Percentiles rank a stretch among this genome's conserved stretches.
Evolutionary conservation across 2,329 filamentous ascomycete species (phyloP).

Genomic region (Aspergillus piperis): DNA sequence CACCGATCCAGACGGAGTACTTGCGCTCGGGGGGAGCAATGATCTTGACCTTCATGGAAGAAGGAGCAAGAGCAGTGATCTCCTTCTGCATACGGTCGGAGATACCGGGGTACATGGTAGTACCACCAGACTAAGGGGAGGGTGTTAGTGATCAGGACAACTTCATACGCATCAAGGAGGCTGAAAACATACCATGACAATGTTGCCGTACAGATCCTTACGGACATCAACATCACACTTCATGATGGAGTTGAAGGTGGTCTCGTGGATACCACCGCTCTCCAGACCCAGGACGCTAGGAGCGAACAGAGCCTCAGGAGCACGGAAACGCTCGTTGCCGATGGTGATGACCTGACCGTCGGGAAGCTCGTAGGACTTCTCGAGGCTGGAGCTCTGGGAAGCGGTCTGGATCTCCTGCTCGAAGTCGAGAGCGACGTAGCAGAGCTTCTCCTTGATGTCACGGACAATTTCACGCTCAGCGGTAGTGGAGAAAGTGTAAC

Average conservation of each 20-base stretch:
- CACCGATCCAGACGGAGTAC: constrained; percentile 99
- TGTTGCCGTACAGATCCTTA: constrained; percentile 99
- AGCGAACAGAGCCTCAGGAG: constrained; percentile 99
- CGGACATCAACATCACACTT: constrained; percentile 99
- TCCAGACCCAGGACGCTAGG: constrained; percentile 97
- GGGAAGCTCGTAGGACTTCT: constrained; percentile 99
- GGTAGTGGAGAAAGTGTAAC: constrained; percentile 99
- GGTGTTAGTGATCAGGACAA: constrained; percentile 17
- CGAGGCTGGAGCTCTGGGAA: constrained; percentile 95
- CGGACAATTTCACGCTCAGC: constrained; percentile 99
- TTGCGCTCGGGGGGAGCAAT: constrained; percentile 99
- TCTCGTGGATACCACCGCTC: constrained; percentile 98
- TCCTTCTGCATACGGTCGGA: constrained; percentile 99
- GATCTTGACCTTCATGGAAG: constrained; percentile 99
- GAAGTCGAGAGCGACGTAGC: constrained; percentile 99
- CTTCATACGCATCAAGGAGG: background rate
- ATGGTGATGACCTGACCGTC: constrained; percentile 99
- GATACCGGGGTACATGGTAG: constrained; percentile 99
- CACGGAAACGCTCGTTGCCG: constrained; percentile 99
- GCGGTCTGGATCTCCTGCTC: constrained; percentile 99
- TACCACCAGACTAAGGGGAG: constrained; percentile 84
- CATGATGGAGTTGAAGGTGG: constrained; percentile 99
- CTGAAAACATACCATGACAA: constrained; percentile 85
- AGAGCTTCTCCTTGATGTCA: constrained; percentile 99
- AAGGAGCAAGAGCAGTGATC: constrained; percentile 98